phyloP scores from a whole-genome alignment of 2,329 filamentous ascomycete genomes.

The Pestalotiopsis sp. region DNA sequence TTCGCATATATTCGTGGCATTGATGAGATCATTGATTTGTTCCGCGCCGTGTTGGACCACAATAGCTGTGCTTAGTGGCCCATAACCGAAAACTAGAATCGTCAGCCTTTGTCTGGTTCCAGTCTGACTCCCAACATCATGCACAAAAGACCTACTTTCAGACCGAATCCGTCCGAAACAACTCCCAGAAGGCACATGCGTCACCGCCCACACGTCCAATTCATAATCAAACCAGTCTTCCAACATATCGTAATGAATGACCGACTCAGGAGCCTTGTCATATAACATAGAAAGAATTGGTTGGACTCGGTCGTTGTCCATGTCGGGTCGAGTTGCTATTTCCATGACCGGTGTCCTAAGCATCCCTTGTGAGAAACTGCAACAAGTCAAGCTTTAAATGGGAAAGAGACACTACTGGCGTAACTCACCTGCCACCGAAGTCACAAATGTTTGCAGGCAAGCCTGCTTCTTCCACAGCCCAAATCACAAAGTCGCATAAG shows the following conservation, averaged over 20 bases:
- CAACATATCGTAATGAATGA: not conserved
- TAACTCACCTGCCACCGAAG: not conserved
- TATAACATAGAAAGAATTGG: not conserved
- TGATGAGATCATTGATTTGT: not conserved
- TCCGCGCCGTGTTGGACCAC: not conserved
- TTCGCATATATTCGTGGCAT: not conserved
- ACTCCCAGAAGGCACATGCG: not conserved
- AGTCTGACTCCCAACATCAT: not conserved
- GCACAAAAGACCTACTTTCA: not conserved
- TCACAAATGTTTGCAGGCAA: not conserved
- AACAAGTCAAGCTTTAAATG: not conserved
- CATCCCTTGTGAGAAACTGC: not conserved
- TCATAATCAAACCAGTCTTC: no score
- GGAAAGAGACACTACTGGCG: not conserved
- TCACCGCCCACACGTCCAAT: no score
- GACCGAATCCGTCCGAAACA: not conserved
- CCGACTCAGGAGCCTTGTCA: not conserved
- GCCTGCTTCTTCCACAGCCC: not conserved
- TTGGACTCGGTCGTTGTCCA: not conserved
- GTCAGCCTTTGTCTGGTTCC: not conserved
- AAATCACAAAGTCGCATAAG: not conserved
- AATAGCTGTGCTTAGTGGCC: not conserved
- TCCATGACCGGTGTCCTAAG: not conserved
- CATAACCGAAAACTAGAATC: not conserved
- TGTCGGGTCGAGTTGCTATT: no score